These are phyloP conservation scores for Linnemannia exigua DNA, from an alignment of 192 early-diverging fungal species.

Conservation along the genomic window DNA sequence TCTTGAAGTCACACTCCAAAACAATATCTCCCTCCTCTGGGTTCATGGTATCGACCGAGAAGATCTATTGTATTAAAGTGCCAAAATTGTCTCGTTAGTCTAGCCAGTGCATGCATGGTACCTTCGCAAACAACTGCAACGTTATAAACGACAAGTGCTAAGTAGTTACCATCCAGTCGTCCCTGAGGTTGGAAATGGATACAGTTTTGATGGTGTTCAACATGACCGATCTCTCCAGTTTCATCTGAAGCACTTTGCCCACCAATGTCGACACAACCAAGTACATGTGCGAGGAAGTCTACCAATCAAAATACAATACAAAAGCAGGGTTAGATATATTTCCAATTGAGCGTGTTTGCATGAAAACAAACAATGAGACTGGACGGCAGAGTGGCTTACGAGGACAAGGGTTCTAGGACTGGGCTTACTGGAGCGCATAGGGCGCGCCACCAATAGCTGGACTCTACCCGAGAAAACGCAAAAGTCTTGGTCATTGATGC, in stretches of 20 bases:
- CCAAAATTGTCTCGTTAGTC: not conserved
- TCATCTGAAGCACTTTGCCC: slow-evolving; percentile 66
- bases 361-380: not conserved
- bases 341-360: not conserved
- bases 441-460: slow-evolving; percentile 74
- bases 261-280: slow-evolving; percentile 72
- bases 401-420: slow-evolving; percentile 81
- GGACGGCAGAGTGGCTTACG: slow-evolving; percentile 37
- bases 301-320: not conserved
- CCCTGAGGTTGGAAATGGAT: slow-evolving; percentile 77
- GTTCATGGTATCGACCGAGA: slow-evolving; percentile 52
- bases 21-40: slow-evolving; percentile 72
- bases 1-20: slow-evolving; percentile 78
- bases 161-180: slow-evolving; percentile 76
- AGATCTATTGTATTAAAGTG: not conserved
- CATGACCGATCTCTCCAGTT: slow-evolving; percentile 66
- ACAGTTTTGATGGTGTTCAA: slow-evolving; percentile 68
- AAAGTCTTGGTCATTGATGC: slow-evolving; percentile 63
- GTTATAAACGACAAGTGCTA: not conserved
- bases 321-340: not conserved
- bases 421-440: slow-evolving; percentile 80
- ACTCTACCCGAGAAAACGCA: slow-evolving; percentile 74
- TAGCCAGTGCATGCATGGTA: not conserved
- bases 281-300: slow-evolving; percentile 71
- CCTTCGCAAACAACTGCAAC: not conserved